These are phyloP conservation scores for Epichloe festucae DNA, from an alignment of 2,329 filamentous ascomycete genomes.

Conservation along the genomic window DNA sequence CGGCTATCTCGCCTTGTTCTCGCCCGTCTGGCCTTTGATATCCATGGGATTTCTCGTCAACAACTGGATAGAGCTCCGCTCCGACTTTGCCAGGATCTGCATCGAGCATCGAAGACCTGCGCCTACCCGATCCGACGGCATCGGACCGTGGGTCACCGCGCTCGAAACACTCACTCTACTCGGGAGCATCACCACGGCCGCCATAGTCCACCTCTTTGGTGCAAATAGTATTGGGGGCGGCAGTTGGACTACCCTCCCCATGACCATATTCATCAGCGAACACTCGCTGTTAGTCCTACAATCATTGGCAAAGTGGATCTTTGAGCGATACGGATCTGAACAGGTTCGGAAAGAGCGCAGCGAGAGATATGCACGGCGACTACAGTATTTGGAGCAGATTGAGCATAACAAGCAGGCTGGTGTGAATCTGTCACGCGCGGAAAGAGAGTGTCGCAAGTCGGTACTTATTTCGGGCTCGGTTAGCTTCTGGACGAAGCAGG, in stretches of 20 bases:
- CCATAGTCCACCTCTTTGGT: conserved; percentile 62
- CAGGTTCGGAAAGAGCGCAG: conserved; percentile 27
- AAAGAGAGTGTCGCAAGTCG: conserved; percentile 25
- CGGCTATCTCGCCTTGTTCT: conserved; percentile 61
- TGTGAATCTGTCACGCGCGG: conserved; percentile 19
- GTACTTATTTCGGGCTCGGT: conserved; percentile 20
- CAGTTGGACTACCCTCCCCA: conserved; percentile 51
- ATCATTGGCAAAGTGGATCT: conserved; percentile 20
- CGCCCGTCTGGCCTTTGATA: conserved; percentile 63
- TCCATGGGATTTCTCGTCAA: conserved; percentile 61
- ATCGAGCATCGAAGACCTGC: conserved; percentile 59
- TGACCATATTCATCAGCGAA: conserved; percentile 61
- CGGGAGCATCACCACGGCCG: conserved; percentile 58
- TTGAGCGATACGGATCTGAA: conserved; percentile 26
- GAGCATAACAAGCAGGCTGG: conserved; percentile 24
- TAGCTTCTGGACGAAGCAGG: conserved; percentile 29
- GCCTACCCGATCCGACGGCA: conserved; percentile 57
- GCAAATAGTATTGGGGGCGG: conserved; percentile 39
- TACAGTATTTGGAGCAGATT: conserved; percentile 26
- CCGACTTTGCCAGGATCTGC: conserved; percentile 66
- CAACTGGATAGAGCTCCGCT: conserved; percentile 65
- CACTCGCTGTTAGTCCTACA: conserved; percentile 56
- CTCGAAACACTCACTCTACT: conserved; percentile 59
- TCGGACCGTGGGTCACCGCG: conserved; percentile 59
- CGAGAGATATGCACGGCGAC: conserved; percentile 24